Conservation (phyloP, 2,329 filamentous ascomycete species). For the Cercospora zeae-maydis region DNA sequence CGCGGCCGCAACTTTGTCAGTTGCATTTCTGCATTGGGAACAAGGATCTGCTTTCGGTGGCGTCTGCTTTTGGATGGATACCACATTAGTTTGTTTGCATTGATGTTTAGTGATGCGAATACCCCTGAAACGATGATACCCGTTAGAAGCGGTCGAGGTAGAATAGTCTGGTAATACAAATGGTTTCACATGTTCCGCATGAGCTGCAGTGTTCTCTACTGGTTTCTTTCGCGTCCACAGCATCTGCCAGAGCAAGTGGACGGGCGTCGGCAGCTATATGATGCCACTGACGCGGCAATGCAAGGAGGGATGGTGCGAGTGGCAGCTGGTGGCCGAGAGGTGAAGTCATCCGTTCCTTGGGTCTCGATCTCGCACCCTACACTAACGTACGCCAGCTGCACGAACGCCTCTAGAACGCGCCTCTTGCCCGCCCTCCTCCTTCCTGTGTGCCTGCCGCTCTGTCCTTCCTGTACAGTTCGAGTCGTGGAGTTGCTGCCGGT, state of each 20-base stretch:
- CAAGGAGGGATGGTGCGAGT: neutral
- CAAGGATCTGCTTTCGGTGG: constrained; percentile 15
- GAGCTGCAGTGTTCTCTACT: neutral
- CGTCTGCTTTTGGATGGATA: constrained; percentile 18
- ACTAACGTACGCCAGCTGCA: neutral
- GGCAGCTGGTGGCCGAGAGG: neutral
- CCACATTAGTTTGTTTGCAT: constrained; percentile 16
- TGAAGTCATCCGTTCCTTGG: constrained; percentile 1
- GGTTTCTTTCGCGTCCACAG: neutral
- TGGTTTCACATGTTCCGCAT: constrained; percentile 6
- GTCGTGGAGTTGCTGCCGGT: neutral
- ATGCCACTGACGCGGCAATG: neutral
- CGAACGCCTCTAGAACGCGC: neutral
- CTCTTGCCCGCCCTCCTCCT: neutral
- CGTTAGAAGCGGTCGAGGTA: constrained; percentile 13
- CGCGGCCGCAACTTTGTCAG: constrained; percentile 16
- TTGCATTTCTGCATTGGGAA: constrained; percentile 18
- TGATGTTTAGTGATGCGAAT: constrained; percentile 13
- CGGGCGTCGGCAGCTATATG: neutral
- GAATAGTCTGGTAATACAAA: constrained; percentile 8
- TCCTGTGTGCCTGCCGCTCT: neutral
- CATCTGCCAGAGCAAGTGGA: neutral
- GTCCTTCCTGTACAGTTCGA: neutral
- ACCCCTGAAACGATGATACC: constrained; percentile 13
- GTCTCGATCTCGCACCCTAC: neutral